phyloP scores from a whole-genome alignment of 192 early-diverging fungal genomes.

The Mortierella claussenii region DNA sequence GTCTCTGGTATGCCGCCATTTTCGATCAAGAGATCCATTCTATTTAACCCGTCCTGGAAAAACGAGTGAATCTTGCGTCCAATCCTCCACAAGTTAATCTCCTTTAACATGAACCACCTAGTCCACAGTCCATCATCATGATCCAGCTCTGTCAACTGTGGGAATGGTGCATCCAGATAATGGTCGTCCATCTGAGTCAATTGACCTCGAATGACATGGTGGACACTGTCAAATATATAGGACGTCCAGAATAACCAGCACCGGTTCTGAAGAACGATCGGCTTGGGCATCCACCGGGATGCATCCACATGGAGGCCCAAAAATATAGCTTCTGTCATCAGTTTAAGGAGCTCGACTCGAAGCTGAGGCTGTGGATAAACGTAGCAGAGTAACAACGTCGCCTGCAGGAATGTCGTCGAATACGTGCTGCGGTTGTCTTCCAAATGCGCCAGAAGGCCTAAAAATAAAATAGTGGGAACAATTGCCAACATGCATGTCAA shows the following conservation, averaged over 20 bases:
- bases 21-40: constrained; percentile 31
- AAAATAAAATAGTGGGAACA: no score
- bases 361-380: constrained; percentile 47
- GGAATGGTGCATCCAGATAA: constrained; percentile 38
- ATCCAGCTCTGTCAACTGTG: constrained; percentile 35
- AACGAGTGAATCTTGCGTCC: constrained; percentile 44
- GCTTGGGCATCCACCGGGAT: constrained; percentile 46
- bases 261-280: constrained; percentile 40
- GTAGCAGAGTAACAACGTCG: constrained; percentile 35
- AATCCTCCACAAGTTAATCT: constrained; percentile 41
- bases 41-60: constrained; percentile 34
- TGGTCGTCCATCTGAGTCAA: constrained; percentile 41
- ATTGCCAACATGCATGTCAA: no score
- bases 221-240: constrained; percentile 45
- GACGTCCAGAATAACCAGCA: constrained; percentile 46
- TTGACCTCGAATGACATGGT: constrained; percentile 40
- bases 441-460: constrained; percentile 38
- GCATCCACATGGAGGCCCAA: constrained; percentile 38
- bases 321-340: constrained; percentile 35
- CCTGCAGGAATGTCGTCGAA: constrained; percentile 32
- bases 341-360: constrained; percentile 32
- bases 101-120: constrained; percentile 50
- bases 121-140: constrained; percentile 49
- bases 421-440: constrained; percentile 44
- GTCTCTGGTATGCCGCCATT: not conserved